Conservation (phyloP, 805 yeast species). For the Priceomyces haplophilus region DNA sequence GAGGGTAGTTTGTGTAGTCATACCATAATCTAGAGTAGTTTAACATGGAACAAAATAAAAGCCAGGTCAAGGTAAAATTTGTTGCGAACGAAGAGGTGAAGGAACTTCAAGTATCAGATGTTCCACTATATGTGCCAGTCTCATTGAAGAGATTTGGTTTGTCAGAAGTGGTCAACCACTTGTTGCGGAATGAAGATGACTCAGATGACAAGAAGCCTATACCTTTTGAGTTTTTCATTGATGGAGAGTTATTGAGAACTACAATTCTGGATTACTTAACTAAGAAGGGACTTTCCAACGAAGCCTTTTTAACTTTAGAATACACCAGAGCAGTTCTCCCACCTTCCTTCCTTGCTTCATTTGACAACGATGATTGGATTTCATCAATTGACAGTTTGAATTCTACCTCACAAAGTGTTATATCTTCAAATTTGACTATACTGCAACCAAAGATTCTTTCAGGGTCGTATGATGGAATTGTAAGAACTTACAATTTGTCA, state of each 20-base stretch:
- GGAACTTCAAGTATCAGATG: slow-evolving; percentile 63
- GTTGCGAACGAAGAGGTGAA: slow-evolving; percentile 84
- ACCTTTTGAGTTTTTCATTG: slow-evolving; percentile 90
- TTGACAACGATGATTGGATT: slow-evolving; percentile 93
- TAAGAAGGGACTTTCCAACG: slow-evolving; percentile 75
- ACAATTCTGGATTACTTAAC: slow-evolving; percentile 78
- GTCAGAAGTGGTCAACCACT: slow-evolving; percentile 92
- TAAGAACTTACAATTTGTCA: slow-evolving; percentile 79
- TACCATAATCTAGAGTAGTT: not conserved
- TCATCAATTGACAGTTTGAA: slow-evolving; percentile 63
- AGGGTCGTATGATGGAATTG: slow-evolving; percentile 94
- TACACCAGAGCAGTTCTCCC: slow-evolving; percentile 92
- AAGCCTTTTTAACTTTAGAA: slow-evolving; percentile 75
- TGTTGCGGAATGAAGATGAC: slow-evolving; percentile 46
- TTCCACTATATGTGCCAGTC: slow-evolving; percentile 86
- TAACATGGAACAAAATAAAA: slow-evolving; percentile 32
- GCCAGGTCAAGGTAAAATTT: slow-evolving; percentile 79
- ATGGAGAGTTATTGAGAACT: slow-evolving; percentile 75
- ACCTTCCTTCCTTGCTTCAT: slow-evolving; percentile 87
- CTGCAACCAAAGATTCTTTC: slow-evolving; percentile 60
- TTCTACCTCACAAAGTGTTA: slow-evolving; percentile 24
- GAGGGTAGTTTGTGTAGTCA: not conserved
- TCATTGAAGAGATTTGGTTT: slow-evolving; percentile 84
- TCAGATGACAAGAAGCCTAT: slow-evolving; percentile 53
- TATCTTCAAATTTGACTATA: slow-evolving; percentile 21